These are phyloP conservation scores for Monosporascus cannonballus DNA, from an alignment of 2,329 filamentous ascomycete genomes.

Conservation along the genomic window DNA sequence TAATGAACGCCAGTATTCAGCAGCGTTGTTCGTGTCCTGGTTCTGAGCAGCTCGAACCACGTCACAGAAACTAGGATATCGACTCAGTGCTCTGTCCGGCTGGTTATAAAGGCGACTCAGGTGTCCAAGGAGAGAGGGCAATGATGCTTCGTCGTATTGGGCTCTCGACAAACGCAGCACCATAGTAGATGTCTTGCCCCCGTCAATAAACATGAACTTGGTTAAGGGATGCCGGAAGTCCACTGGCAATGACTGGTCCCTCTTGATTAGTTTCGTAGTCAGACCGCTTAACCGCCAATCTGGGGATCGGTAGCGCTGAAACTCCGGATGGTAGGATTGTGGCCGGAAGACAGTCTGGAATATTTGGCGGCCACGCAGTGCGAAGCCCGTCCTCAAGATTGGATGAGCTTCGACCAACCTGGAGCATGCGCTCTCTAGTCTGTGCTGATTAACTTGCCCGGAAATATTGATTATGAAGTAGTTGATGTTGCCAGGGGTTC, in stretches of 20 bases:
- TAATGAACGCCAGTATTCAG: conserved; percentile 39
- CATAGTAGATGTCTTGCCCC: conserved; percentile 39
- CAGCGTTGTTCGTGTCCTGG: conserved; percentile 30
- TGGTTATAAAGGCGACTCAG: conserved; percentile 40
- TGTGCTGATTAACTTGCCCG: conserved; percentile 34
- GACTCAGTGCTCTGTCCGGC: conserved; percentile 21
- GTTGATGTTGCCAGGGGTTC: conserved; percentile 36
- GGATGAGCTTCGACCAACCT: conserved; percentile 39
- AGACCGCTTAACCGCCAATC: conserved; percentile 32
- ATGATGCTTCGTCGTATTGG: conserved; percentile 42
- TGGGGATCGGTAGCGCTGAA: conserved; percentile 36
- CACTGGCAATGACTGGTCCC: conserved; percentile 34
- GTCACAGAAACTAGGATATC: conserved; percentile 40
- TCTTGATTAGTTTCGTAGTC: conserved; percentile 35
- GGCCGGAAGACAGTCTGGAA: conserved; percentile 41
- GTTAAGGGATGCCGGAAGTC: conserved; percentile 40
- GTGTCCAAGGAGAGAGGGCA: conserved; percentile 41
- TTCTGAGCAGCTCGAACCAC: conserved; percentile 36
- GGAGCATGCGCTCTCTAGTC: conserved; percentile 41
- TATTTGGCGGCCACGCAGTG: conserved; percentile 37
- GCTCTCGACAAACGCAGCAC: conserved; percentile 42
- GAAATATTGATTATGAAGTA: conserved; percentile 44
- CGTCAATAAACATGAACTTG: conserved; percentile 45
- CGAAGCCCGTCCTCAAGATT: conserved; percentile 49
- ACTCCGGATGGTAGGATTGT: conserved; percentile 33